Conservation (phyloP, 176 grass and related monocot genomes). For the Aegilops bicornis region DNA sequence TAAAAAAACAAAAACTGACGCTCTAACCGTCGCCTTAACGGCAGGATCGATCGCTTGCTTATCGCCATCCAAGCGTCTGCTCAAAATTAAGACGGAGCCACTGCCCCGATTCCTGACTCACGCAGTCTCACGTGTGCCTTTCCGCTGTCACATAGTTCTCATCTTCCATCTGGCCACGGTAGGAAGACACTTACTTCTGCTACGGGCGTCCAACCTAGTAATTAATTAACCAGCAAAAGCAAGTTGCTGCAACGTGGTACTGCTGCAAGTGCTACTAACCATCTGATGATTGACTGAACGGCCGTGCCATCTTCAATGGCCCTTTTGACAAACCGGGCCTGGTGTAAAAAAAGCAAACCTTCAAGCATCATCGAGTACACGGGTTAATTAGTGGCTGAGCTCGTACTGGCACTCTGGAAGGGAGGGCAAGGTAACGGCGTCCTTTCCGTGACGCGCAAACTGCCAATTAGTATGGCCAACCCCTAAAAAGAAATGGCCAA, state of each 20-base stretch:
- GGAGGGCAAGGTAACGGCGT: neutral
- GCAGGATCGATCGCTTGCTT: neutral
- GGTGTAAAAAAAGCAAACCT: neutral
- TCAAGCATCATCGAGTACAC: neutral
- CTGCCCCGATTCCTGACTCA: neutral
- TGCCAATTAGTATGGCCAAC: no score
- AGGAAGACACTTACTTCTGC: no score
- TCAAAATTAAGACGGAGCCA: neutral
- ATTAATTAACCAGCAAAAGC: neutral
- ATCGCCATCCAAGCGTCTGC: neutral
- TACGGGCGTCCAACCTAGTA: no score
- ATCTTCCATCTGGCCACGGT: no score
- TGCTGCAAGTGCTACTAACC: neutral
- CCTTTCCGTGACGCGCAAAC: neutral
- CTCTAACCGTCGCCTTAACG: neutral
- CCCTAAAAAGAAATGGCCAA: no score
- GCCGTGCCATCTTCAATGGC: constrained; percentile 5
- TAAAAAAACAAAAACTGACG: neutral
- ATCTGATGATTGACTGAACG: constrained; percentile 2
- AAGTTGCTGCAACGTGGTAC: neutral
- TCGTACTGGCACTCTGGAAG: neutral
- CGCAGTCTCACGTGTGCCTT: no score
- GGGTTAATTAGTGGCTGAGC: neutral
- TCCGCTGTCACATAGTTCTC: no score
- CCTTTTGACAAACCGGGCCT: neutral